Percentiles rank a stretch among this genome's conserved stretches.
Evolutionary conservation across 495 filamentous ascomycete species (phyloP).

Genomic region (Aspergillus biplanus): DNA sequence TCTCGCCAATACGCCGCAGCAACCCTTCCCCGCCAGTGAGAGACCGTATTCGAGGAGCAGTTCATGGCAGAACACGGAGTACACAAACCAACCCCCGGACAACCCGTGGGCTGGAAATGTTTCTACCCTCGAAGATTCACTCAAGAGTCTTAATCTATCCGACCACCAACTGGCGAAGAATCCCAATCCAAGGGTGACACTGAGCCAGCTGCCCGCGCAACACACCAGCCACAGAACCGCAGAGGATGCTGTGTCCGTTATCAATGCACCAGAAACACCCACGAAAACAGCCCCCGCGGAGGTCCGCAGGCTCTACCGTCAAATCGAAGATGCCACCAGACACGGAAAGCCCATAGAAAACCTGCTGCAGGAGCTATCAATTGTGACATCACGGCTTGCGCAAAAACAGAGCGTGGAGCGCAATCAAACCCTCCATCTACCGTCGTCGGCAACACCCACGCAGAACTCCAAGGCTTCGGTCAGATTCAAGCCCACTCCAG

Average conservation of each 20-base stretch:
- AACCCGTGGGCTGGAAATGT: not conserved
- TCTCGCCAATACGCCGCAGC: not conserved
- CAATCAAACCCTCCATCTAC: constrained; percentile 1
- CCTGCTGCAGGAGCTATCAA: constrained; percentile 31
- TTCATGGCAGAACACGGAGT: not conserved
- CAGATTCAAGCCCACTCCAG: constrained; percentile 2
- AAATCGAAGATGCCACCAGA: constrained; percentile 31
- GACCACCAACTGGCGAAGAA: not conserved
- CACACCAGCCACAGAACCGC: not conserved
- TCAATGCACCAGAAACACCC: constrained; percentile 11
- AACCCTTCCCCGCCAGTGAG: constrained; percentile 6
- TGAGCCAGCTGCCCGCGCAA: not conserved
- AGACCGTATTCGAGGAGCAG: not conserved
- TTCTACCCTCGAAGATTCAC: not conserved
- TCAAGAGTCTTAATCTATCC: not conserved
- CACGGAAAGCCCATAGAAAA: constrained; percentile 28
- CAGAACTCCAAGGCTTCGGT: not conserved
- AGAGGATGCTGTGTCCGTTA: not conserved
- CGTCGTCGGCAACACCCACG: not conserved
- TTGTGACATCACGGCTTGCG: constrained; percentile 23
- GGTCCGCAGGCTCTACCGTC: constrained; percentile 27
- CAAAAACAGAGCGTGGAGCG: constrained; percentile 13
- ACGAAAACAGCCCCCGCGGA: constrained; percentile 19
- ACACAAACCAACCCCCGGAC: not conserved
- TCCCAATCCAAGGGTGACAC: not conserved